phyloP scores from a whole-genome alignment of 176 grass and related monocot species.

The Eleusine coracana region DNA sequence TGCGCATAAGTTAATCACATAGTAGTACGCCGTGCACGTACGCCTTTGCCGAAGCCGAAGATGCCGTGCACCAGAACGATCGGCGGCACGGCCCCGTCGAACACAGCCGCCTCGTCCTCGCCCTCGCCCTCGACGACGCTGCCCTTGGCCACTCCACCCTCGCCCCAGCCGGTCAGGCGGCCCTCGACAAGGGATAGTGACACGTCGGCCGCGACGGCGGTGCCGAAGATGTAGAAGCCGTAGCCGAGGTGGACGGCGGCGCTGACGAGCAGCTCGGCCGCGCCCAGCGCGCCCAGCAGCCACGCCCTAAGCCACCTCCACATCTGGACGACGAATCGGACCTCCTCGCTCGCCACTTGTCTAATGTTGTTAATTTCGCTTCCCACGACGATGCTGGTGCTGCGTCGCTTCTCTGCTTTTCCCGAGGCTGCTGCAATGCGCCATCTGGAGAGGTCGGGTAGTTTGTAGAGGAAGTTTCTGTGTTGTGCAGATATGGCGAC shows the following conservation, averaged over 20 bases:
- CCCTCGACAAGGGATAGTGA: conserved; percentile 30
- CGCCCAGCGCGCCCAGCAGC: conserved; percentile 34
- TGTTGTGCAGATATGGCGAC: neutral
- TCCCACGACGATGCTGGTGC: neutral
- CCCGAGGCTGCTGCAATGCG: neutral
- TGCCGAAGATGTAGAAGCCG: conserved; percentile 80
- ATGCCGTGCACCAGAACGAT: conserved; percentile 92
- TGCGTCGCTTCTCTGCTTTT: neutral
- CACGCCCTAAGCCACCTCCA: neutral
- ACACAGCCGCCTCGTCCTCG: conserved; percentile 7
- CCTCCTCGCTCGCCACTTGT: neutral
- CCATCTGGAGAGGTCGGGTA: neutral
- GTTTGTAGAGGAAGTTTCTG: conserved; percentile 7
- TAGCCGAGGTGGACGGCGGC: conserved; percentile 63
- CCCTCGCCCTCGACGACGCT: conserved; percentile 20
- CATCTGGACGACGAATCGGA: neutral
- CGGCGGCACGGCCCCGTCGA: conserved; percentile 52
- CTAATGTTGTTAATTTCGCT: too few species aligned
- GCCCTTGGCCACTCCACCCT: neutral
- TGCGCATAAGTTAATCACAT: neutral
- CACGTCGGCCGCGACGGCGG: conserved; percentile 52
- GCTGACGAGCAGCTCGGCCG: conserved; percentile 64
- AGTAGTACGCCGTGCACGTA: conserved; percentile 1
- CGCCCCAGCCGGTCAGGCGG: neutral
- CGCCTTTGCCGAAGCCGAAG: conserved; percentile 92